Evolutionary conservation across 495 filamentous ascomycete genomes (phyloP), one percentile per base, ranked within the genome.

Genomic region (Lepidopterella palustris): DNA sequence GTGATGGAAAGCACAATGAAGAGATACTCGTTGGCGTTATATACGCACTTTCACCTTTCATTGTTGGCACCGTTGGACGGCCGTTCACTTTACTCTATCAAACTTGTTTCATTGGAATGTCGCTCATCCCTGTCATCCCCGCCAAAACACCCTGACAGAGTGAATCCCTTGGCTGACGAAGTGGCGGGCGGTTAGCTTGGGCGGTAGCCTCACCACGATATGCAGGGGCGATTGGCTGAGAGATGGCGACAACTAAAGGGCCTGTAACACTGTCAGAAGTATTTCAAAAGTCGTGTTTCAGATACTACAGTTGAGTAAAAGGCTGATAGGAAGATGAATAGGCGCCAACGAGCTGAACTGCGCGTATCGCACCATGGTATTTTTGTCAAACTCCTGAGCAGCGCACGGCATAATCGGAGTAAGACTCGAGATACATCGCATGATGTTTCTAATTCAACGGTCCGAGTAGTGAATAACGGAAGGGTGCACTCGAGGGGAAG

Each of bases 141-240:
- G 45, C 42, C 45, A 45, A 48, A 42, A 47, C 15, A 45, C 18
- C 60, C 55, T 55, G 48, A 35, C 21, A 31, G n/a, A n/a, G 8
- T 57, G 50, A 62, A 66, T 62, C 59, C 24, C 60, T 63, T 59
- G 57, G 64, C 52, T 28, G 27, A 58, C 49, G 45, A 40, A 32
- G 47, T 42, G 62, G 21, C 29, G 60, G 57, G 57, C 51, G 23
- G n/a, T 57, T 51, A 1, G 48, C 35, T 15, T 55, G 26, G 11
- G 29, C 52, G 27, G 15, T 9, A 10, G 10, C 15, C 45, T 13
- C 21, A 39, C 45, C 42, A 55, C 45, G 48, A 29, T 11, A 13
- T 9, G 20, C 20, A 15, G 20, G 42, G 48, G 55, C 47, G 59
- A 59, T 61, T 63, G 60, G 64, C 53, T 55, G 23, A 55, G 20